Percentiles rank a stretch among this genome's conserved stretches.
These are phyloP conservation scores for Astragalus glycyphyllos DNA, from an alignment of 306 rosid genomes.

Conservation along the genomic window DNA sequence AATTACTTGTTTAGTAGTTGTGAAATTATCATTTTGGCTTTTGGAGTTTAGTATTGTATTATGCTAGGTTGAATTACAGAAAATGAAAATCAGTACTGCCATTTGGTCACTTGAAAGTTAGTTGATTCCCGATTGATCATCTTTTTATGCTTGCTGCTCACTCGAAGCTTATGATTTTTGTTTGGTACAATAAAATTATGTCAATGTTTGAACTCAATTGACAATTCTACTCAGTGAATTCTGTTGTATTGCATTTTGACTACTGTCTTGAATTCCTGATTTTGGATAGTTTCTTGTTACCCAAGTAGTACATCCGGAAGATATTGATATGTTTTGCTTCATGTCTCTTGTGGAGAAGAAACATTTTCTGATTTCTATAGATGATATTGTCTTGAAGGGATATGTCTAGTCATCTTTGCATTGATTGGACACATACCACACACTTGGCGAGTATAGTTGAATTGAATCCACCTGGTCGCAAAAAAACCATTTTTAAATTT, in stretches of 20 bases:
- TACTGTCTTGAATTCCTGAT: background rate
- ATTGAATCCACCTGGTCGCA: constrained; percentile 16
- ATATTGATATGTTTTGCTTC: background rate
- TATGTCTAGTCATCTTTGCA: background rate
- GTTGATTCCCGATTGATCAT: background rate
- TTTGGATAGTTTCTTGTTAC: constrained; percentile 29
- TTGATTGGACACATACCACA: background rate
- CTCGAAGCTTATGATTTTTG: constrained; percentile 8
- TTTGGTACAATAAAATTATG: constrained; percentile 4
- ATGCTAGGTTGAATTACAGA: constrained; percentile 9
- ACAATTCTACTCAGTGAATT: background rate
- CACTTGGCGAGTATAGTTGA: too few species aligned
- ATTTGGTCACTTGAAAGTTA: constrained; percentile 14
- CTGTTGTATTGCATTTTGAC: constrained; percentile 18
- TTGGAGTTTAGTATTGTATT: constrained; percentile 2
- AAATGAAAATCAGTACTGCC: constrained; percentile 22
- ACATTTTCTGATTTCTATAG: constrained; percentile 28
- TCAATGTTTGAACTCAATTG: constrained; percentile 11
- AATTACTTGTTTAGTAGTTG: constrained; percentile 5
- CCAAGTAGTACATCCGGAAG: constrained; percentile 2
- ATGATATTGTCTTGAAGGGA: constrained; percentile 37
- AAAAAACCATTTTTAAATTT: constrained; percentile 10
- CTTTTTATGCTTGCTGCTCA: background rate
- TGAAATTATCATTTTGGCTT: constrained; percentile 5
- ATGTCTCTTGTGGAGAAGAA: constrained; percentile 23